These are phyloP conservation scores for Dictyostelium citrinum DNA, from an alignment of 78 protist genomes.

Conservation along the genomic window DNA sequence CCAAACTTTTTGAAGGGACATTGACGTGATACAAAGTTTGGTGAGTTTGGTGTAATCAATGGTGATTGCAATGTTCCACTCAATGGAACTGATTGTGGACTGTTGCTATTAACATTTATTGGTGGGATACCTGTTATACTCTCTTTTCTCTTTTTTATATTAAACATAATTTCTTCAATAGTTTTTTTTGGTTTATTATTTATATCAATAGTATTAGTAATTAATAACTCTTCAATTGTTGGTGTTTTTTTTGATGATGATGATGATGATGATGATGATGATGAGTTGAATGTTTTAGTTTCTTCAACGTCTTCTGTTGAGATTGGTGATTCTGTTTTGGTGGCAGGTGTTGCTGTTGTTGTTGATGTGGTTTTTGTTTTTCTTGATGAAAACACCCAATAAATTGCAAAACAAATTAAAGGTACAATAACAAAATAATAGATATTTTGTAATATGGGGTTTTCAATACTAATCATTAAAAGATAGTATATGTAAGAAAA, in stretches of 20 bases:
- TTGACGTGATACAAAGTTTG: conserved; percentile 27
- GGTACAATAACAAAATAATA: conserved; percentile 16
- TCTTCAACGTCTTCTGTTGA: not conserved
- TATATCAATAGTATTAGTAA: not conserved
- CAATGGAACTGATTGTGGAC: not conserved
- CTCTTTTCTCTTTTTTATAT: conserved; percentile 20
- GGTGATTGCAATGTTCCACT: conserved; percentile 9
- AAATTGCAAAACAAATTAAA: not conserved
- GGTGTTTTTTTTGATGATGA: not conserved
- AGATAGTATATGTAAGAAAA: not conserved
- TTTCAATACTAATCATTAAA: not conserved
- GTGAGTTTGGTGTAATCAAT: conserved; percentile 7
- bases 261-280: not conserved
- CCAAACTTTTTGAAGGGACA: conserved; percentile 70
- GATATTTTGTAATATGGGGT: not conserved
- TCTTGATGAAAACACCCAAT: not conserved
- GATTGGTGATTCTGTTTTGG: not conserved
- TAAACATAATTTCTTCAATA: conserved; percentile 24
- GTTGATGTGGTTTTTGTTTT: not conserved
- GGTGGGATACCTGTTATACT: not conserved
- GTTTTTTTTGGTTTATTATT: not conserved
- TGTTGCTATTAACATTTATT: not conserved
- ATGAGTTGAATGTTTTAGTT: not conserved
- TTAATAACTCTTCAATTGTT: not conserved
- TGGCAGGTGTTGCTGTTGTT: not conserved